Conservation (phyloP, 441 rosid genomes). For the Syzygium malaccense region DNA sequence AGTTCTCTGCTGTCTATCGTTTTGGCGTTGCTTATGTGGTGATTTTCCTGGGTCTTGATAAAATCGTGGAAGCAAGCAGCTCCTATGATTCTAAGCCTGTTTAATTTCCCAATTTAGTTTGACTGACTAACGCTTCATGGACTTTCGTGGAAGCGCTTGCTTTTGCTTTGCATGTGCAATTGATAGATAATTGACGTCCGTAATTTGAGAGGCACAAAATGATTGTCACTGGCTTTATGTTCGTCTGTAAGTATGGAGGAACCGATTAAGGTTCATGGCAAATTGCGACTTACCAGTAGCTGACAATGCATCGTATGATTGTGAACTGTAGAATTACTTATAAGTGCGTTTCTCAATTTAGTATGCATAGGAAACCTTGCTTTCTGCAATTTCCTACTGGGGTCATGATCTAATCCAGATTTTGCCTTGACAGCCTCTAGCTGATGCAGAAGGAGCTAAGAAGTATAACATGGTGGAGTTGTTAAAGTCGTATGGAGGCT, state of each 20-base stretch:
- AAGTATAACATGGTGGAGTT: conserved; percentile 67
- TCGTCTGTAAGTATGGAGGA: not conserved
- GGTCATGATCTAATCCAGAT: not conserved
- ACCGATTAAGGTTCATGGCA: not conserved
- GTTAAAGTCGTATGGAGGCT: conserved; percentile 76
- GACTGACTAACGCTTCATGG: not conserved
- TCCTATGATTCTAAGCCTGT: not conserved
- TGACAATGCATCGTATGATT: not conserved
- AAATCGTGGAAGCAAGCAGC: not conserved
- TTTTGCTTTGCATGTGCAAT: not conserved
- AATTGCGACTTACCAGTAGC: not conserved
- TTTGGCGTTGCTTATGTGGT: not conserved
- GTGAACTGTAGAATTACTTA: not conserved
- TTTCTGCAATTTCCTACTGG: not conserved
- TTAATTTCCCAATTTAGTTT: not conserved
- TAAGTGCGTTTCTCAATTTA: not conserved
- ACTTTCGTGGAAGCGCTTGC: not conserved
- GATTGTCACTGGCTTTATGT: not conserved
- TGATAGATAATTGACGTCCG: not conserved
- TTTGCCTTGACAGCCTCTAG: conserved; percentile 62
- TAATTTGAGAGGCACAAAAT: not conserved
- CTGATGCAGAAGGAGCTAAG: conserved; percentile 99
- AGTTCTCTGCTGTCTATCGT: not conserved
- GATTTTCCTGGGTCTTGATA: not conserved
- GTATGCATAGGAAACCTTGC: not conserved